Base-by-base conservation (phyloP, 2,329 filamentous ascomycete genomes). In the Bipolaris victoriae region DNA sequence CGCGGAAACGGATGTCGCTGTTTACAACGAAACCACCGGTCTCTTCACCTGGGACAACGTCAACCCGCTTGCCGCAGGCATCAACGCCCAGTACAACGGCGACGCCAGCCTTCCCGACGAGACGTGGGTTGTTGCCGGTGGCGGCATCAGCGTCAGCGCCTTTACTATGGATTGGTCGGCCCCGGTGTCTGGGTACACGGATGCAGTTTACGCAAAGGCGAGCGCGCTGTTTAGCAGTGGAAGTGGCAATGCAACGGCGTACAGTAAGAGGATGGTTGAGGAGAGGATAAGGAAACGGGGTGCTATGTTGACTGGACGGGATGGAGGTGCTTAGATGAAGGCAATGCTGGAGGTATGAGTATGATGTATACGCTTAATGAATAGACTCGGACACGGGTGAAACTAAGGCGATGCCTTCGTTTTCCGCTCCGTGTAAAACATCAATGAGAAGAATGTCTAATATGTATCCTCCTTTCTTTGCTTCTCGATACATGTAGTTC, bases 151-250 rank as follows among this genome's bases (percentile, higher is more conserved):
- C 52, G 77, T 84, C 2, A 79, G 73, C 0, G 71, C 83, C 0
- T 84, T 83, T 56, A 82, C 80, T 0, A 76, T 83, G 18, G 82
- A 84, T 54, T 83, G 83, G 58, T 77, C 79, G 63, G 81, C 82
- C 5, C 82, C 82, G 1, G 68, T 58, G 24, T 72, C 61, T 44
- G 43, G 64, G 24, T 67, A 66, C n/a, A 70, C 69, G 3, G 57
- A 63, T 10, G 51, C 51, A 5, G 69, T 73, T 13, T 66, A 61
- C 15, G 49, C 15, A 3, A 69, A 67, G 39, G 57, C 61, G 15
- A 52, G 59, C 16, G 44, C 43, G 15, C 49, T 69, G 52, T 54
- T 61, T 10, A 57, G 53, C n/a, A 36, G 24, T n/a, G 29, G 29
- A n/a, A 29, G 47, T 46, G 49, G 15, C 1, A 58, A 56, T n/a